Conservation (phyloP, 1,284 basidiomycete species). For the Moniliella sp. region DNA sequence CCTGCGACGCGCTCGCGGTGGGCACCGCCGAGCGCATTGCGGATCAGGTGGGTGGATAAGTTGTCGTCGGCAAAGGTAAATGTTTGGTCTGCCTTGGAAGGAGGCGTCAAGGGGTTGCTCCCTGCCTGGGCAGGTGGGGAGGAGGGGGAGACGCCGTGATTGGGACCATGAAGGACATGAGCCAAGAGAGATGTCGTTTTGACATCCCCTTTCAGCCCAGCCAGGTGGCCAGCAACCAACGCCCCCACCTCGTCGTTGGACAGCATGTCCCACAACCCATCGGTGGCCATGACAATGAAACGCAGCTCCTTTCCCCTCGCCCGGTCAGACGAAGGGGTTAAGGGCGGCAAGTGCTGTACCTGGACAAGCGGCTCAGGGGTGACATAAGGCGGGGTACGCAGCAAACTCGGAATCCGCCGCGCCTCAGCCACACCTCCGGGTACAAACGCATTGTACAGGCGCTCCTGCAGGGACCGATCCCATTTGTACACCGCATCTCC, state of each 20-base stretch:
- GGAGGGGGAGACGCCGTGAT: neutral
- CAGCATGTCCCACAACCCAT: slow-evolving; percentile 83
- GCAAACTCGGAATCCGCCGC: slow-evolving; percentile 13
- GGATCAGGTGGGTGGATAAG: slow-evolving; percentile 66
- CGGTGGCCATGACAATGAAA: slow-evolving; percentile 60
- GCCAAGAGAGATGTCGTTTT: no score
- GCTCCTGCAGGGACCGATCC: slow-evolving; percentile 34
- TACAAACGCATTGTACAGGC: slow-evolving; percentile 34
- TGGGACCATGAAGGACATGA: no score
- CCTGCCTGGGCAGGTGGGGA: neutral
- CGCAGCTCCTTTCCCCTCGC: slow-evolving; percentile 19
- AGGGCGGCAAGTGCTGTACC: slow-evolving; percentile 22
- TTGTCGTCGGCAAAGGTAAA: slow-evolving; percentile 47
- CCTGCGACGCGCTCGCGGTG: slow-evolving; percentile 48
- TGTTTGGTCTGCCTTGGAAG: slow-evolving; percentile 10
- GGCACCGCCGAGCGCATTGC: slow-evolving; percentile 77
- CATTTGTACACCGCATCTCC: slow-evolving; percentile 84
- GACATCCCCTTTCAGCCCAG: slow-evolving; percentile 21
- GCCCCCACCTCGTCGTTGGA: slow-evolving; percentile 83
- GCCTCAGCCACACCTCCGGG: slow-evolving; percentile 12
- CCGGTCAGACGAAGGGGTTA: no score
- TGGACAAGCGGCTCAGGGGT: slow-evolving; percentile 49
- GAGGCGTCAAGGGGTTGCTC: slow-evolving; percentile 17
- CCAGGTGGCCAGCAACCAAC: slow-evolving; percentile 39
- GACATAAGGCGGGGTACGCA: slow-evolving; percentile 64